These are phyloP conservation scores for Linum usitatissimum DNA, from an alignment of 345 rosid species.

Conservation along the genomic window DNA sequence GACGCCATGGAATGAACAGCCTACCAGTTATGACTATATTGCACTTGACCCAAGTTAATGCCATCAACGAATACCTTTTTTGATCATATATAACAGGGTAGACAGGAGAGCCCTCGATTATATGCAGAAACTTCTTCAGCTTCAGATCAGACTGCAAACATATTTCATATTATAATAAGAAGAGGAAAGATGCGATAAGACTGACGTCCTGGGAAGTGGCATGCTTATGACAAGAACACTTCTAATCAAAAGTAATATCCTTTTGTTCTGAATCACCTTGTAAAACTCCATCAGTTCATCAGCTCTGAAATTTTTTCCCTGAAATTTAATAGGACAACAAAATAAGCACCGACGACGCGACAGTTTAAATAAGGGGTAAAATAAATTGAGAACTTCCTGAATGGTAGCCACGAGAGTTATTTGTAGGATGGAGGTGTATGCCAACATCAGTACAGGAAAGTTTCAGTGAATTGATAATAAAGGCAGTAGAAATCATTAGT, in stretches of 20 bases:
- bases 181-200: slow-evolving; percentile 2
- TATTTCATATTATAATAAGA: slow-evolving; percentile 3
- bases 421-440: not conserved
- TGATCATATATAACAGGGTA: slow-evolving; percentile 71
- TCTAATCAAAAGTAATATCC: slow-evolving; percentile 2
- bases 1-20: not conserved
- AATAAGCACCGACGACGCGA: not conserved
- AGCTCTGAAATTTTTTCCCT: slow-evolving; percentile 65
- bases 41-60: not conserved
- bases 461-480: not conserved
- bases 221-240: not conserved
- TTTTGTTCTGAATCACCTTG: slow-evolving; percentile 33
- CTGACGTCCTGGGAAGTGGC: not conserved
- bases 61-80: slow-evolving; percentile 41
- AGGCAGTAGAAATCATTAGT: not conserved
- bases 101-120: slow-evolving; percentile 75
- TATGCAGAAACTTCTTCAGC: slow-evolving; percentile 82
- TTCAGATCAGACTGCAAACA: slow-evolving; percentile 70
- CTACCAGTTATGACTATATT: not conserved
- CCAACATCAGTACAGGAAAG: not conserved
- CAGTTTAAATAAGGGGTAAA: not conserved
- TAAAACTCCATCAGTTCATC: slow-evolving; percentile 68
- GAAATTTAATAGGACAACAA: not conserved
- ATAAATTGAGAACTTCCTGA: not conserved
- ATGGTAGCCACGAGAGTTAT: not conserved